These are phyloP conservation scores for Astraeus odoratus DNA, from an alignment of 768 basidiomycete genomes.

Conservation along the genomic window DNA sequence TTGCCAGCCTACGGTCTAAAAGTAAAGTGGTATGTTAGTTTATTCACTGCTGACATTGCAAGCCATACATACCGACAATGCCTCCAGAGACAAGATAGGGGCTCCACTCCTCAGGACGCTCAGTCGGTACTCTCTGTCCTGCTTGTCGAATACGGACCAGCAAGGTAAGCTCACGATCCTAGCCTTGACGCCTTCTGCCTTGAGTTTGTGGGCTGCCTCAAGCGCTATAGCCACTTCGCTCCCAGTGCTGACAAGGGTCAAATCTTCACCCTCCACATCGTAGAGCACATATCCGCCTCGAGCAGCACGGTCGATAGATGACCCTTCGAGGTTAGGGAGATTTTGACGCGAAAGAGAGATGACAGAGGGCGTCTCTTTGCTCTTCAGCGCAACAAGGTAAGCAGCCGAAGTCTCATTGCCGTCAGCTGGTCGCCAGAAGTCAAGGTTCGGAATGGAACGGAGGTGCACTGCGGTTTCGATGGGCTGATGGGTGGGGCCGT, in stretches of 20 bases:
- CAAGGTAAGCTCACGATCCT: conserved; percentile 87
- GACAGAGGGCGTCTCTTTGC: conserved; percentile 74
- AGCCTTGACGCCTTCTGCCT: conserved; percentile 68
- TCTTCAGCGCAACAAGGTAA: conserved; percentile 72
- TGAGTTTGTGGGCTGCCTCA: conserved; percentile 79
- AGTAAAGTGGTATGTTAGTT: conserved; percentile 8
- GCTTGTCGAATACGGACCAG: conserved; percentile 82
- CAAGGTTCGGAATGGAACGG: conserved; percentile 85
- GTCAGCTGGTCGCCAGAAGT: conserved; percentile 91
- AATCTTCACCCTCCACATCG: conserved; percentile 71
- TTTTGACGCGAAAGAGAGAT: conserved; percentile 83
- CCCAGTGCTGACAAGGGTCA: conserved; percentile 86
- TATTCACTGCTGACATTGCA: neutral
- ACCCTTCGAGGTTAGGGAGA: conserved; percentile 86
- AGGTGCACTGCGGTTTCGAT: conserved; percentile 83
- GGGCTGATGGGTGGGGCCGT: conserved; percentile 95
- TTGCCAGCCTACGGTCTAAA: conserved; percentile 71
- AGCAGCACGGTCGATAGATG: conserved; percentile 74
- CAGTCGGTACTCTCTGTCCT: conserved; percentile 71
- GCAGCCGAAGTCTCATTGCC: conserved; percentile 97
- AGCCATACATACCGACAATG: conserved; percentile 45
- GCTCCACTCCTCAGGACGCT: conserved; percentile 84
- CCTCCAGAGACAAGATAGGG: conserved; percentile 86
- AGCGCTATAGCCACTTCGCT: conserved; percentile 85
- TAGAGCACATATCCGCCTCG: conserved; percentile 88